These are phyloP conservation scores for Chrysosporium keratinophilum DNA, from an alignment of 2,329 filamentous ascomycete genomes.

Conservation along the genomic window DNA sequence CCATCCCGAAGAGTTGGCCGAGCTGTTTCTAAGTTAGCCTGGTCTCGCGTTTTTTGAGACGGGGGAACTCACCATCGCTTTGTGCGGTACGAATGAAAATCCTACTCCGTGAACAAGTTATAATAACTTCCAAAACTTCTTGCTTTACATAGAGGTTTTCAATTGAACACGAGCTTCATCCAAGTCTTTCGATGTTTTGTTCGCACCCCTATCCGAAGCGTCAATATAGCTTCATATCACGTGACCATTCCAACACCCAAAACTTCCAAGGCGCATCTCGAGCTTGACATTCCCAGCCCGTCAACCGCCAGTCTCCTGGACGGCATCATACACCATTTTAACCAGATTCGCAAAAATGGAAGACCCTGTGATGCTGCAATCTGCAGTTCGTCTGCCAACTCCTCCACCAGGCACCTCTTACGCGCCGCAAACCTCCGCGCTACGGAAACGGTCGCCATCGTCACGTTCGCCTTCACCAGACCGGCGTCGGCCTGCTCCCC, in stretches of 20 bases:
- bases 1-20: constrained; percentile 72
- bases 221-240: background rate
- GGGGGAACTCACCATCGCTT: constrained; percentile 15
- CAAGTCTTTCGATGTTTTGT: background rate
- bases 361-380: constrained; percentile 41
- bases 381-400: constrained; percentile 50
- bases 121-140: background rate
- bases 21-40: constrained; percentile 49
- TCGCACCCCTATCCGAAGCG: background rate
- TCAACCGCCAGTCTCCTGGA: background rate
- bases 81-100: background rate
- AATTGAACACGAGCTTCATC: background rate
- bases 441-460: constrained; percentile 48
- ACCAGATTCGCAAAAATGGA: constrained; percentile 27
- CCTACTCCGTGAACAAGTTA: background rate
- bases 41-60: constrained; percentile 7
- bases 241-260: background rate
- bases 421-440: constrained; percentile 39
- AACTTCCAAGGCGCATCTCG: background rate
- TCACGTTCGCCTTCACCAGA: constrained; percentile 45
- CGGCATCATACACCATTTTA: background rate
- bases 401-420: constrained; percentile 42
- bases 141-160: background rate
- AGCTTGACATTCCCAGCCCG: background rate
- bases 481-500: constrained; percentile 40